Base-by-base conservation (phyloP, 1,139 yeast genomes). In the Scheffersomyces illinoinensis region DNA sequence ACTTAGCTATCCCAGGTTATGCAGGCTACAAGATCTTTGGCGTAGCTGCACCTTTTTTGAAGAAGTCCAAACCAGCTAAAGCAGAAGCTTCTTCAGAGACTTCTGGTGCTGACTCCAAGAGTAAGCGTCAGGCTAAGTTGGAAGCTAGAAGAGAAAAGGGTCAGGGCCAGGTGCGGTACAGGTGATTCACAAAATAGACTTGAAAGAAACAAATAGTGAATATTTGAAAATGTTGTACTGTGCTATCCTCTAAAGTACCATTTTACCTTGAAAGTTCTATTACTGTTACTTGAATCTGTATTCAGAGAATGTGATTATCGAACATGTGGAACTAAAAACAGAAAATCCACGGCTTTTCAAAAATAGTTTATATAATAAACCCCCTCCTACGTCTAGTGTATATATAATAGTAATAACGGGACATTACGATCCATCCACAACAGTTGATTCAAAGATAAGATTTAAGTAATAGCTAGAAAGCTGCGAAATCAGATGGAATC, bases 11-110 rank as follows among this genome's bases (percentile, higher is more conserved):
- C 53, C 84, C 84, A n/a, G 81, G 76, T 0, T 90, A 78, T 72
- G 90, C 88, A 0, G 71, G 70, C 5, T 89, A 83, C 73, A 88
- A 87, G 71, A 66, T 85, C 10, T 79, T 76, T 58, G 70, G 68
- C 18, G 57, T 70, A 43, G 68, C 68, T 21, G 58, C 67, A 54
- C 73, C 73, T 43, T 72, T 68, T 54, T 64, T 70, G 55, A 65
- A 60, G 33, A 63, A 56, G 53, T 58, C 52, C 14, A 60, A 63
- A 51, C 57, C 62, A 17, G 61, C 66, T 24, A 33, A 33, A 33
- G 43, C 10, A 33, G 43, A 33, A 33, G 24, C 51, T 14, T 10
- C 51, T 24, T 50, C 55, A 5, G 58, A 49, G n/a, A 24, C 54
- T 5, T 39, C 19, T 39, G 61, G 55, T 4, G 57, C 64, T 17